Base-by-base conservation (phyloP, 768 basidiomycete species). In the Auricularia heimuer region DNA sequence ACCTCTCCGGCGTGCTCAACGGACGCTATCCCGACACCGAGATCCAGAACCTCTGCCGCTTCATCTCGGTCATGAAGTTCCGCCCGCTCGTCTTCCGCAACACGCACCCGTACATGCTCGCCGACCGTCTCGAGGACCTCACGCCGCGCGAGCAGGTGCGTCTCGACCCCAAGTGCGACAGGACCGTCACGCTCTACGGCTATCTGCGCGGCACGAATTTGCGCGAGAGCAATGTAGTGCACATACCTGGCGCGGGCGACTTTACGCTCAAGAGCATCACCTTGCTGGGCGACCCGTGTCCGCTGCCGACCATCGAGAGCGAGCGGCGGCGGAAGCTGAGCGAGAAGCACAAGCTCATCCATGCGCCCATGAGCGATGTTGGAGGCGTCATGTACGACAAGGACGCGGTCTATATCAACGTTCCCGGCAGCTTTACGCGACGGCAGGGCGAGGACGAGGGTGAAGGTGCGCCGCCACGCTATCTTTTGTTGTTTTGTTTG, bases 331-430 rank as follows among this genome's bases (percentile, higher is more conserved):
- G 96, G 67, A 95, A 92, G 75, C 80, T 99, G 71, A 95, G 92
- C 70, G 97, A 98, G 76, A 96, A 97, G 80, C 92, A 90, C 75
- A 95, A 91, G 73, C 77, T 96, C 1, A 85, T 98, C 1, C 93
- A 98, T 74, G 97, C 97, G 16, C 97, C 97, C 1, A 98, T 99
- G 97, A 97, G 94, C 74, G 96, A 98, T 71, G 89, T 98, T 1
- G 96, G 96, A 11, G 97, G 96, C 2, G 85, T 99, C 64, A 85
- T 91, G 76, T 98, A 96, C 72, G 97, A 99, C 78, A 98, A 98
- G 75, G 96, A 98, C 72, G 93, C 94, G 0, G 95, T 99, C 2
- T 99, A 92, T 82, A 89, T 99, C 68, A 98, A 98, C 73, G 95
- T 98, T 10, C 90, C 94, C 12, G 97, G 97, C 1, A 96, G 84